Evolutionary conservation across 2,329 filamentous ascomycete species (phyloP).

Genomic region (Aspergillus sp.): DNA sequence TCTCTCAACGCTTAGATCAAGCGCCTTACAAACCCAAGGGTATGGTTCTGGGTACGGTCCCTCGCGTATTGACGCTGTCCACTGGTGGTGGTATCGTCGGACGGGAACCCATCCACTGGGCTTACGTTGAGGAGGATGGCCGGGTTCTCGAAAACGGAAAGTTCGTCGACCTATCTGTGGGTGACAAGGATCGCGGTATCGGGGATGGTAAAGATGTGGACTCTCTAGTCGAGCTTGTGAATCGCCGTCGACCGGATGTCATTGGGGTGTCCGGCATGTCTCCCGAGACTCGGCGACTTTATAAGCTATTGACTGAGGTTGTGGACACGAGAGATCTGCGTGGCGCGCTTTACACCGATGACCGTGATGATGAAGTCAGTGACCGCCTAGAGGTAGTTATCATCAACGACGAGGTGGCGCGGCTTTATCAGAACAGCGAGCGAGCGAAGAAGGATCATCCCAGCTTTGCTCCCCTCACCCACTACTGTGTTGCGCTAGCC

Average conservation of each 20-base stretch:
- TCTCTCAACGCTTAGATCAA: constrained; percentile 86
- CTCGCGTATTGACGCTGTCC: constrained; percentile 82
- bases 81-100: constrained; percentile 78
- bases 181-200: constrained; percentile 65
- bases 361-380: constrained; percentile 71
- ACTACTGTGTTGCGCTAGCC: constrained; percentile 87
- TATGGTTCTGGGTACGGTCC: constrained; percentile 82
- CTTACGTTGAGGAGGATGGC: constrained; percentile 90
- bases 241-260: constrained; percentile 81
- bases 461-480: constrained; percentile 71
- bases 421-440: constrained; percentile 88
- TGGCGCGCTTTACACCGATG: constrained; percentile 80
- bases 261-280: constrained; percentile 87
- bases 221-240: constrained; percentile 75
- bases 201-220: constrained; percentile 65
- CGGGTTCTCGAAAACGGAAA: constrained; percentile 86
- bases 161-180: constrained; percentile 71
- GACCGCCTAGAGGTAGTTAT: constrained; percentile 85
- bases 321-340: constrained; percentile 75
- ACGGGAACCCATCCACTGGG: constrained; percentile 79
- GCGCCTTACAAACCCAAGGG: constrained; percentile 94
- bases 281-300: constrained; percentile 79
- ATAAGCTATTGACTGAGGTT: constrained; percentile 76
- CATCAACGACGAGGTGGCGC: constrained; percentile 95
- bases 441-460: constrained; percentile 80